Base-by-base conservation (phyloP, 306 rosid genomes). In the Begonia loranthoides region DNA sequence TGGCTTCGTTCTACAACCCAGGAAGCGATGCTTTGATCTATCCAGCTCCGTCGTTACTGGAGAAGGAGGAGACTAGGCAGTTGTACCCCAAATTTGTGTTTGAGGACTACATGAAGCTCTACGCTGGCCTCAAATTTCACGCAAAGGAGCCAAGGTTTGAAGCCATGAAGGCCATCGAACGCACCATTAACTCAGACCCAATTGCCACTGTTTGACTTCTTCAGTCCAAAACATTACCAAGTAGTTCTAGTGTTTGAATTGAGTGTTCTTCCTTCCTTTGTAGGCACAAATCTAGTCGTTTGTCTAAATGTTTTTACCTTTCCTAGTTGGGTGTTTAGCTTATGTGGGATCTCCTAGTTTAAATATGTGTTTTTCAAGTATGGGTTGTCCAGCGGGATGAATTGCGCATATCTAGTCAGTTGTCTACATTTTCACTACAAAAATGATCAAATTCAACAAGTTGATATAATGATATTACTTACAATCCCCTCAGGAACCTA, bases 121-220 rank as follows among this genome's bases (percentile, higher is more conserved):
- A 92, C 41, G 59, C 76, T 16, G 94, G 93, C 12, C 68, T 86
- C 15, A 92, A 92, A 58, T 92, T 92, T 63, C 87, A 92, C 56
- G 99, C 77, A n/a, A 92, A 92, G 52, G 96, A 86, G 46, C 96
- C 96, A 40, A 86, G 99, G 54, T 92, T 92, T 64, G 94, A 92
- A 73, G 93, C 82, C 48, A 83, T 92, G 89, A 92, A 85, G 73
- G 73, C 83, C 58, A 17, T 51, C 66, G 77, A 84, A 4, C 49
- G 80, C 40, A 54, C 66, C 10, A 66, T 64, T 47, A 61, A 51
- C 24, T 50, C 62, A 64, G 89, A 54, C 9, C 78, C 86, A 17
- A 64, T 79, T 15, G 78, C 85, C 16, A 84, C 77, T 16, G 75
- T 69, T 49, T 81, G 71, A 83, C 11, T 22, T 17, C 57, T 34